Evolutionary conservation across 768 basidiomycete species (phyloP).

Genomic region (Pholiota microspora): DNA sequence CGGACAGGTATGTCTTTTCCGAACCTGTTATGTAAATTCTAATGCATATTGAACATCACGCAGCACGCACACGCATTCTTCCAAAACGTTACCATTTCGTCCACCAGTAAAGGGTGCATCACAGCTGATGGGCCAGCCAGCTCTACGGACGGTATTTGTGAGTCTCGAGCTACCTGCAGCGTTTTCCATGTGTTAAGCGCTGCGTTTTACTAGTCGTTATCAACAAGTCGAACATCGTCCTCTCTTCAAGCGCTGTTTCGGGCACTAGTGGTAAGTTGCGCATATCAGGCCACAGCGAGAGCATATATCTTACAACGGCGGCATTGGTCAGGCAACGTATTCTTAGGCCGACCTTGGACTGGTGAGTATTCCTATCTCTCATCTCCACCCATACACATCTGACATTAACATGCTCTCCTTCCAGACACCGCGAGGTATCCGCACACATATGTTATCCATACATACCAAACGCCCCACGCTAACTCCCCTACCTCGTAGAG

Average conservation of each 20-base stretch:
- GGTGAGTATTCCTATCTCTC: neutral
- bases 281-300: neutral
- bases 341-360: conserved; percentile 9
- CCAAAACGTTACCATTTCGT: conserved; percentile 8
- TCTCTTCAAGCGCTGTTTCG: conserved; percentile 3
- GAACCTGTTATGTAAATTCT: neutral
- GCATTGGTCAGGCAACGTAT: neutral
- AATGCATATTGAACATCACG: no score
- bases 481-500: neutral
- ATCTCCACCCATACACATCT: neutral
- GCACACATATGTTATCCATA: neutral
- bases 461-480: no score
- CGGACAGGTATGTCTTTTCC: conserved; percentile 7
- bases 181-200: neutral
- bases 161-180: neutral
- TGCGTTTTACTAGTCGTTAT: conserved; percentile 2
- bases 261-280: conserved; percentile 5
- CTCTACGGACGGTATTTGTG: conserved; percentile 10
- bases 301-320: neutral
- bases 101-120: conserved; percentile 1
- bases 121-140: conserved; percentile 7
- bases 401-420: neutral
- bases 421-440: conserved; percentile 7
- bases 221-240: conserved; percentile 8
- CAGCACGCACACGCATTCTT: conserved; percentile 10